These are phyloP conservation scores for Purshia tridentata DNA, from an alignment of 306 rosid species.

Conservation along the genomic window DNA sequence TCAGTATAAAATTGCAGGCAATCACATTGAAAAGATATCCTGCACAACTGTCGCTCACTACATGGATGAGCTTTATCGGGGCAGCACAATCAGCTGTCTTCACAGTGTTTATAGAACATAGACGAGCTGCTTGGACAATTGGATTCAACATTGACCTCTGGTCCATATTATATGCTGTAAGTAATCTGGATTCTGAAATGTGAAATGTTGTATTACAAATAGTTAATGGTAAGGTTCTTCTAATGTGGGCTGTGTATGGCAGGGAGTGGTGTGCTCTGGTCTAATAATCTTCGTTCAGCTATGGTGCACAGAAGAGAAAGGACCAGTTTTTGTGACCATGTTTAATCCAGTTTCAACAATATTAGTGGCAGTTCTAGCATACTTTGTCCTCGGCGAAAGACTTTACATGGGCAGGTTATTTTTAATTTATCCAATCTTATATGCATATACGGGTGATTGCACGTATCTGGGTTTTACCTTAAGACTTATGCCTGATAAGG, in stretches of 20 bases:
- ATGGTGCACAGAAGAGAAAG: constrained; percentile 70
- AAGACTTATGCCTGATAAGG: not conserved
- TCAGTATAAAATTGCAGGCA: constrained; percentile 44
- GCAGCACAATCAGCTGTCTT: constrained; percentile 76
- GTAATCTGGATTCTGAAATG: constrained; percentile 12
- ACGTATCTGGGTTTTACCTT: not conserved
- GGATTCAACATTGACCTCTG: constrained; percentile 70
- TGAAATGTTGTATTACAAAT: not conserved
- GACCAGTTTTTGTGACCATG: constrained; percentile 87
- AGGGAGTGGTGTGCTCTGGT: constrained; percentile 69
- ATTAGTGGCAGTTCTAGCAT: constrained; percentile 65
- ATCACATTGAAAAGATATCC: constrained; percentile 76
- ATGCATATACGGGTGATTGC: not conserved
- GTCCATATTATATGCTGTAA: constrained; percentile 68
- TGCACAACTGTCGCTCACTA: constrained; percentile 67
- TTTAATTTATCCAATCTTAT: not conserved
- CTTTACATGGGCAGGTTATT: constrained; percentile 74
- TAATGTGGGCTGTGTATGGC: constrained; percentile 25
- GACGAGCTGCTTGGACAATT: constrained; percentile 59
- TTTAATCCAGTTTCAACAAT: constrained; percentile 62
- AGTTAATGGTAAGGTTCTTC: not conserved
- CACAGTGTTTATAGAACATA: constrained; percentile 44
- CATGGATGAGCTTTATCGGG: constrained; percentile 77
- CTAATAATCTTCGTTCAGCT: constrained; percentile 56
- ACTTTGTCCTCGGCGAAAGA: constrained; percentile 77